Evolutionary conservation across 2,329 filamentous ascomycete genomes (phyloP).

Genomic region (Fusarium sp.): DNA sequence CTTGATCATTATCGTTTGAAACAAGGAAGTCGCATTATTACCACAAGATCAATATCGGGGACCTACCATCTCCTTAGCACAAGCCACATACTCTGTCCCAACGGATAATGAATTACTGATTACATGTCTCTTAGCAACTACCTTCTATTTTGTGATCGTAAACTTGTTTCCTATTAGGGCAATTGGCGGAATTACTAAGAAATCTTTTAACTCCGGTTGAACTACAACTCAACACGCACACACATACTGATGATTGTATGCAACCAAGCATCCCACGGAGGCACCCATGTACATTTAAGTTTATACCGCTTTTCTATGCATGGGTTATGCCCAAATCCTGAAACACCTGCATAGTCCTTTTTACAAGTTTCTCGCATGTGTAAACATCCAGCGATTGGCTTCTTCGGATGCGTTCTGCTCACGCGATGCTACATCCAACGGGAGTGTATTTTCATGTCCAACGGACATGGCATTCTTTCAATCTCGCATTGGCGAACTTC

Average conservation of each 20-base stretch:
- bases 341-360: constrained; percentile 14
- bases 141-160: background rate
- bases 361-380: background rate
- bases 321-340: constrained; percentile 14
- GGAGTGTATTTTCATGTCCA: background rate
- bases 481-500: constrained; percentile 20
- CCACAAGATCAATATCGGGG: background rate
- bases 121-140: background rate
- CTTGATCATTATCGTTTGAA: background rate
- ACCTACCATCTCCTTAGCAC: background rate
- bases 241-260: background rate
- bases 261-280: background rate
- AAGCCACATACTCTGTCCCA: constrained; percentile 1
- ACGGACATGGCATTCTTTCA: constrained; percentile 19
- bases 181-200: constrained; percentile 5
- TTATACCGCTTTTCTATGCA: background rate
- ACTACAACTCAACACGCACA: background rate
- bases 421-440: background rate
- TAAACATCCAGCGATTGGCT: background rate
- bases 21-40: background rate
- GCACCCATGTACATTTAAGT: background rate
- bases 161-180: background rate
- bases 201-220: constrained; percentile 14
- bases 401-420: background rate
- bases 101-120: background rate